Percentiles rank a stretch among this genome's conserved stretches.
Conservation (phyloP, 169 alveolate genomes). For the Plasmodium adleri region DNA sequence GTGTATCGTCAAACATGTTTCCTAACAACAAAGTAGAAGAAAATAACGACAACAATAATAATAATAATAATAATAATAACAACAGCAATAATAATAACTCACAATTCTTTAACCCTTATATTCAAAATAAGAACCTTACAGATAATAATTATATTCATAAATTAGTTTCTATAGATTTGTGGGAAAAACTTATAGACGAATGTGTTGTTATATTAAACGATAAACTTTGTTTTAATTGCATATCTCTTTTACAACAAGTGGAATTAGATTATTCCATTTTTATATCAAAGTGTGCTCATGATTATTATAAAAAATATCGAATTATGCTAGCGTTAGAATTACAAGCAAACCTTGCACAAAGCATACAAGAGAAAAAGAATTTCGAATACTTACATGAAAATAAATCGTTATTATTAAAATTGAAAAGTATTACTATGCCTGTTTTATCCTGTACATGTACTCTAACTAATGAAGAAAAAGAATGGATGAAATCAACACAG, state of each 20-base stretch:
- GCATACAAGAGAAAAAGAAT: slow-evolving; percentile 74
- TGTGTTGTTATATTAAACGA: slow-evolving; percentile 62
- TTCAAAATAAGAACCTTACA: slow-evolving; percentile 29
- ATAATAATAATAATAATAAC: slow-evolving; percentile 11
- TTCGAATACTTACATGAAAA: slow-evolving; percentile 75
- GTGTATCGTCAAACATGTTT: not conserved
- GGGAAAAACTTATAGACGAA: slow-evolving; percentile 77
- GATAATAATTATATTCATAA: slow-evolving; percentile 63
- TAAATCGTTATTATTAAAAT: slow-evolving; percentile 68
- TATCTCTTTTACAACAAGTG: slow-evolving; percentile 42
- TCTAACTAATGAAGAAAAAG: slow-evolving; percentile 71
- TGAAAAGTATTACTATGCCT: slow-evolving; percentile 71
- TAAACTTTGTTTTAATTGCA: slow-evolving; percentile 60
- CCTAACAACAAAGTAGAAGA: slow-evolving; percentile 18
- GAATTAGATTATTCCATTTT: slow-evolving; percentile 73
- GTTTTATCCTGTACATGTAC: slow-evolving; percentile 70
- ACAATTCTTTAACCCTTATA: slow-evolving; percentile 55
- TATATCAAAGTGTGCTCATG: slow-evolving; percentile 76
- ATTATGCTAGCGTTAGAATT: slow-evolving; percentile 75
- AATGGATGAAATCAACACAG: slow-evolving; percentile 77
- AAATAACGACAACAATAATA: slow-evolving; percentile 35
- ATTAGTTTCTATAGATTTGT: slow-evolving; percentile 66
- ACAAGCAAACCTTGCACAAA: slow-evolving; percentile 74
- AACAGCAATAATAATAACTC: slow-evolving; percentile 38
- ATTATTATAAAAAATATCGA: slow-evolving; percentile 71